A percentile compares a stretch with the other conserved stretches of the same genome.
Evolutionary conservation across 2,329 filamentous ascomycete genomes (phyloP).

Genomic region (Madurella mycetomatis): DNA sequence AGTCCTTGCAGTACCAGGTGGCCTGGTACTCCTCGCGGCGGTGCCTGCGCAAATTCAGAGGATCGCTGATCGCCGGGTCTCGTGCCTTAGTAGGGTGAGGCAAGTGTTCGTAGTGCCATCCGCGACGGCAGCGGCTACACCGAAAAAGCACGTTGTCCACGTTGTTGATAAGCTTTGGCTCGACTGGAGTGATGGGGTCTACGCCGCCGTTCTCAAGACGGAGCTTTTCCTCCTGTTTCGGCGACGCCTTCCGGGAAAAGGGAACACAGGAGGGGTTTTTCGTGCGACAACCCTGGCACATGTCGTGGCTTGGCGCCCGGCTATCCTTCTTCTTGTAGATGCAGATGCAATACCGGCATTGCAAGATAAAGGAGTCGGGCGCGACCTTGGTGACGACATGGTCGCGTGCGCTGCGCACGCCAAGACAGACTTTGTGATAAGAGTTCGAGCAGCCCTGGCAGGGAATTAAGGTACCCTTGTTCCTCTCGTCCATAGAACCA

Average conservation of each 20-base stretch:
- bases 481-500: slow-evolving; percentile 46
- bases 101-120: slow-evolving; percentile 81
- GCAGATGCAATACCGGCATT: slow-evolving; percentile 82
- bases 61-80: slow-evolving; percentile 35
- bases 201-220: slow-evolving; percentile 72
- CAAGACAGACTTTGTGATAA: slow-evolving; percentile 81
- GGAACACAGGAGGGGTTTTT: slow-evolving; percentile 66
- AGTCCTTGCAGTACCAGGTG: slow-evolving; percentile 78
- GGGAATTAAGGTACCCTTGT: slow-evolving; percentile 68
- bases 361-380: slow-evolving; percentile 73
- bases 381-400: slow-evolving; percentile 85
- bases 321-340: slow-evolving; percentile 62
- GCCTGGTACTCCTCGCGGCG: slow-evolving; percentile 68
- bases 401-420: slow-evolving; percentile 67
- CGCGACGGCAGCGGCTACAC: slow-evolving; percentile 70
- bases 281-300: slow-evolving; percentile 65
- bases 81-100: slow-evolving; percentile 43
- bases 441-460: slow-evolving; percentile 87
- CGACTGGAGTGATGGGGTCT: slow-evolving; percentile 68
- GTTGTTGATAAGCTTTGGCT: slow-evolving; percentile 66
- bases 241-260: slow-evolving; percentile 68
- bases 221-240: slow-evolving; percentile 77
- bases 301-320: slow-evolving; percentile 63
- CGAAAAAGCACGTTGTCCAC: slow-evolving; percentile 74
- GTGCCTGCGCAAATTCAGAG: slow-evolving; percentile 51